A percentile compares a stretch with the other conserved stretches of the same genome.
phyloP scores from a whole-genome alignment of 192 early-diverging fungal species.

The Linnemannia elongata region DNA sequence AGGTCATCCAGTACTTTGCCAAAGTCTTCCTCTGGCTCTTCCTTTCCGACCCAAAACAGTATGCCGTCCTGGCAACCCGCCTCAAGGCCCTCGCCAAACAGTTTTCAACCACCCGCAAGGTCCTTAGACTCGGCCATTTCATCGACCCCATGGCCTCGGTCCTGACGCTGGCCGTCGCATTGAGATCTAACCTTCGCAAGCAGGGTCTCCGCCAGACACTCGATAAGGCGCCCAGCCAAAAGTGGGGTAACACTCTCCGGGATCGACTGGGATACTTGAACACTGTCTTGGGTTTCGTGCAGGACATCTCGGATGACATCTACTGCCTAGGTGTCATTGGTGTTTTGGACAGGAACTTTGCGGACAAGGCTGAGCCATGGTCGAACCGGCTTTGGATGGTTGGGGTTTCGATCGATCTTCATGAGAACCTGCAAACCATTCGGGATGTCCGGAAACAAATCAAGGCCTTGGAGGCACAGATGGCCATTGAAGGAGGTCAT shows the following conservation, averaged over 20 bases:
- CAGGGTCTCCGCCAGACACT: constrained; percentile 12
- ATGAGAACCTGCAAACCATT: constrained; percentile 63
- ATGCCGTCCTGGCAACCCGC: constrained; percentile 26
- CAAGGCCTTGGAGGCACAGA: constrained; percentile 37
- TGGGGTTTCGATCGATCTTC: constrained; percentile 75
- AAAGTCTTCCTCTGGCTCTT: constrained; percentile 76
- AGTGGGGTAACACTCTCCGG: constrained; percentile 23
- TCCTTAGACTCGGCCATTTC: constrained; percentile 79
- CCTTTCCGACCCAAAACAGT: constrained; percentile 34
- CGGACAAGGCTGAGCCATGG: constrained; percentile 68
- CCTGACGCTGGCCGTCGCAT: constrained; percentile 35
- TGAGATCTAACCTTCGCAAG: neutral
- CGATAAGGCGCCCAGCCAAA: constrained; percentile 2
- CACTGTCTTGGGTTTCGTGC: constrained; percentile 66
- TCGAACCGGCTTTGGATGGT: constrained; percentile 80
- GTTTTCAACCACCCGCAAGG: constrained; percentile 81
- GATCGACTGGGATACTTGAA: constrained; percentile 58
- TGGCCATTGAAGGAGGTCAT: constrained; percentile 12
- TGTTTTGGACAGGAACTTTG: constrained; percentile 63
- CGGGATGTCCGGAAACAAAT: constrained; percentile 42
- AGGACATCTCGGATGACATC: constrained; percentile 83
- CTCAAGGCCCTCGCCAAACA: constrained; percentile 70
- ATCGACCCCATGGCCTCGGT: constrained; percentile 76
- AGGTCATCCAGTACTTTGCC: constrained; percentile 80
- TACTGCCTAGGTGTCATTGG: constrained; percentile 81